Conservation (phyloP, 2,329 filamentous ascomycete genomes). For the Colletotrichum echinochloae region DNA sequence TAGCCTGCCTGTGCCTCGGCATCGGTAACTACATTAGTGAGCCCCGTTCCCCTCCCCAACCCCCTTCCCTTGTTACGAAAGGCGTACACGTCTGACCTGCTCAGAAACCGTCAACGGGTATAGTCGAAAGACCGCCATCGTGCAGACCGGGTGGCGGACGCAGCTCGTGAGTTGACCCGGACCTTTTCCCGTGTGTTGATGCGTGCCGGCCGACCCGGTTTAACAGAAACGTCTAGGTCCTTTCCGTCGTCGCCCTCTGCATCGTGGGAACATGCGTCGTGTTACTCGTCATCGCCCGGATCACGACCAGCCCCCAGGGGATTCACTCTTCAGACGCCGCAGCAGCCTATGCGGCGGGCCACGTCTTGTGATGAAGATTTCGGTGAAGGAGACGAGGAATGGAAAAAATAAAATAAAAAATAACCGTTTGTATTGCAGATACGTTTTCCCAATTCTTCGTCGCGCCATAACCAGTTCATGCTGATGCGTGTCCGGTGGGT, state of each 20-base stretch:
- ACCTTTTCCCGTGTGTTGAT: no score
- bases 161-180: conserved; percentile 72
- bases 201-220: background rate
- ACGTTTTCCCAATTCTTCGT: background rate
- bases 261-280: conserved; percentile 76
- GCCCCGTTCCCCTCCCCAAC: conserved; percentile 13
- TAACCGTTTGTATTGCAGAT: background rate
- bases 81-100: background rate
- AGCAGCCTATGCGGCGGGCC: background rate
- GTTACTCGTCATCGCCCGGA: conserved; percentile 65
- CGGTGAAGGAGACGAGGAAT: background rate
- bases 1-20: conserved; percentile 82
- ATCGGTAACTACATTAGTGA: conserved; percentile 88
- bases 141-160: conserved; percentile 94
- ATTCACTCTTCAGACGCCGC: background rate
- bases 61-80: no score
- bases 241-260: conserved; percentile 69
- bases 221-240: conserved; percentile 58
- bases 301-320: conserved; percentile 28
- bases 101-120: conserved; percentile 82
- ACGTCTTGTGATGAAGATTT: conserved; percentile 12
- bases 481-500: conserved; percentile 30
- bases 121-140: conserved; percentile 80
- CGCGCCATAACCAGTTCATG: conserved; percentile 23
- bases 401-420: no score